phyloP scores from a whole-genome alignment of 2,329 filamentous ascomycete species.

The Claviceps capensis region DNA sequence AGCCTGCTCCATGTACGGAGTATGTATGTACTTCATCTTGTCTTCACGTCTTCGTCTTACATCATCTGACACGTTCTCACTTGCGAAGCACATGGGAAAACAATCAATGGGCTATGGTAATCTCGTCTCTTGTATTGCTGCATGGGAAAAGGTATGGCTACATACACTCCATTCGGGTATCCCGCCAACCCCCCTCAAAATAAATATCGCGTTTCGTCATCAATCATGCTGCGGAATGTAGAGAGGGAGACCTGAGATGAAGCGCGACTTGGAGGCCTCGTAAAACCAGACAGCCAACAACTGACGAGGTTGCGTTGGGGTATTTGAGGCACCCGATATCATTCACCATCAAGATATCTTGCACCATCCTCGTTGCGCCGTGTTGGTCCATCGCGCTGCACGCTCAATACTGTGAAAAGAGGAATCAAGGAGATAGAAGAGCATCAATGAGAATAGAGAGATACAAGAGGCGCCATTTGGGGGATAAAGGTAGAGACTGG shows the following conservation, averaged over 20 bases:
- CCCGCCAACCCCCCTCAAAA: slow-evolving; percentile 5
- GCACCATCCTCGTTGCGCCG: slow-evolving; percentile 6
- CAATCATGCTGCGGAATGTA: slow-evolving; percentile 12
- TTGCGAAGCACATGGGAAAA: no score
- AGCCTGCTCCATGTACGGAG: no score
- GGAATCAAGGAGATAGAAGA: slow-evolving; percentile 5
- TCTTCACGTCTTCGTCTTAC: no score
- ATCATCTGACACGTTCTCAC: no score
- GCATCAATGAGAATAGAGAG: slow-evolving; percentile 4
- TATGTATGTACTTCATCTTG: no score
- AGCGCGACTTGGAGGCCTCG: slow-evolving; percentile 2
- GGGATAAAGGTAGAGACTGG: slow-evolving; percentile 15
- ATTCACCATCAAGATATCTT: slow-evolving; percentile 10
- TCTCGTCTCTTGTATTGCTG: slow-evolving; percentile 9
- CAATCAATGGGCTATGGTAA: slow-evolving; percentile 1
- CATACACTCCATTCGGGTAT: slow-evolving; percentile 12
- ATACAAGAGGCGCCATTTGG: slow-evolving; percentile 7
- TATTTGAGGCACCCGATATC: slow-evolving; percentile 9
- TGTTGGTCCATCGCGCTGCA: not conserved
- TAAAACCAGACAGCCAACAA: slow-evolving; percentile 6
- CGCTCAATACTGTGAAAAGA: not conserved
- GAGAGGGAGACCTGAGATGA: slow-evolving; percentile 4
- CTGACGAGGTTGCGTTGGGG: slow-evolving; percentile 9
- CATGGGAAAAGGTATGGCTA: slow-evolving; percentile 10
- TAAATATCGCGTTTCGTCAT: slow-evolving; percentile 8